These are phyloP conservation scores for Cicer yamashitae DNA, from an alignment of 306 rosid genomes.

Conservation along the genomic window DNA sequence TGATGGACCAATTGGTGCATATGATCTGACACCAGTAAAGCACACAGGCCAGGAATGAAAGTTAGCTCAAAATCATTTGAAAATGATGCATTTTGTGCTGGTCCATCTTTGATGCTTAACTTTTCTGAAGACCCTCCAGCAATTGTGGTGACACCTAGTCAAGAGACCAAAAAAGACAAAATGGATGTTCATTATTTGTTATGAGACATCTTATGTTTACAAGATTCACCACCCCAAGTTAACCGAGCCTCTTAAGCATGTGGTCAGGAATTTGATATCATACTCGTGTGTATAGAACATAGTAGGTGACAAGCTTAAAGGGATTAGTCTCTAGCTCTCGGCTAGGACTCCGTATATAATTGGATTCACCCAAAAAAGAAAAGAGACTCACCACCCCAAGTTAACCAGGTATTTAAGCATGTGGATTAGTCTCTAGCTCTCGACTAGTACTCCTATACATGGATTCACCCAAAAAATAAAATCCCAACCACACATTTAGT, in stretches of 20 bases:
- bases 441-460: neutral
- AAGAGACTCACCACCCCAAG: conserved; percentile 18
- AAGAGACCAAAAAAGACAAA: conserved; percentile 37
- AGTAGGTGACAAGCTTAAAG: too few relatives aligned
- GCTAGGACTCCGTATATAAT: too few relatives aligned
- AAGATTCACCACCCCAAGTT: conserved; percentile 23
- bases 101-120: conserved; percentile 59
- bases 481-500: conserved; percentile 8
- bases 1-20: conserved; percentile 59
- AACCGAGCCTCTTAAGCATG: neutral
- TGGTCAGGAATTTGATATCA: neutral
- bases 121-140: conserved; percentile 62
- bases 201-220: conserved; percentile 3
- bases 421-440: neutral
- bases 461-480: neutral
- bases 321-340: too few relatives aligned
- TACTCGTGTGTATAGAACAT: neutral
- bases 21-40: conserved; percentile 64
- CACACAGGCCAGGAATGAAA: conserved; percentile 59
- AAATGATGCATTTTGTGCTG: conserved; percentile 69
- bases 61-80: conserved; percentile 61
- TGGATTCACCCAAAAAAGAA: too few relatives aligned
- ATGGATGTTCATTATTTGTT: conserved; percentile 28
- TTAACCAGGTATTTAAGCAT: neutral
- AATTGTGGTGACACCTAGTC: conserved; percentile 73